A percentile compares a stretch with the other conserved stretches of the same genome.
These are phyloP conservation scores for Penicillium pancosmium DNA, from an alignment of 495 filamentous ascomycete genomes.

Conservation along the genomic window DNA sequence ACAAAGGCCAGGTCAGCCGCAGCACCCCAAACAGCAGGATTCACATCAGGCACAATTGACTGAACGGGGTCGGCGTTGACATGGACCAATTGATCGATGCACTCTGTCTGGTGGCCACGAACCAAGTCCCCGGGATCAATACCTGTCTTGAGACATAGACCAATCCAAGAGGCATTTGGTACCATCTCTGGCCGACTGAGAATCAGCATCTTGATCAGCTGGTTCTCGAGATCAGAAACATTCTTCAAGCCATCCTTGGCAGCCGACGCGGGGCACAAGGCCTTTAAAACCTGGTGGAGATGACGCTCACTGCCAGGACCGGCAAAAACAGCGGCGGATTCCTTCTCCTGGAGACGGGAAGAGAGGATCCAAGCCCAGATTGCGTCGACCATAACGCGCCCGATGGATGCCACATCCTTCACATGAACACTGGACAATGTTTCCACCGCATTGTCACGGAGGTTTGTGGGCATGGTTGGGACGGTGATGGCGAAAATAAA, in stretches of 20 bases:
- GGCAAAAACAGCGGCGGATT: conserved; percentile 68
- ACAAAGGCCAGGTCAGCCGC: conserved; percentile 93
- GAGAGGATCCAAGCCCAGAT: conserved; percentile 82
- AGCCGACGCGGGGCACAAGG: conserved; percentile 63
- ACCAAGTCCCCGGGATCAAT: conserved; percentile 83
- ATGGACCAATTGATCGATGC: conserved; percentile 47
- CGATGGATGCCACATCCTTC: conserved; percentile 54
- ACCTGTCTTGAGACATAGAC: conserved; percentile 73
- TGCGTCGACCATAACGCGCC: conserved; percentile 63
- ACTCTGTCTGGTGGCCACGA: conserved; percentile 48
- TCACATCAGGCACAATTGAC: conserved; percentile 49
- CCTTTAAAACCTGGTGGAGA: conserved; percentile 66
- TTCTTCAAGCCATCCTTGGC: conserved; percentile 37
- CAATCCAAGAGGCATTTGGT: conserved; percentile 83
- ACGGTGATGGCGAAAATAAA: conserved; percentile 78
- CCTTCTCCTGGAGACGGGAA: conserved; percentile 69
- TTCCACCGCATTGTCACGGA: conserved; percentile 60
- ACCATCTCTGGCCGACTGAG: conserved; percentile 78
- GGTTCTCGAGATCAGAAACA: conserved; percentile 52
- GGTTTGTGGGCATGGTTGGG: conserved; percentile 53
- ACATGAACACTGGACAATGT: conserved; percentile 62
- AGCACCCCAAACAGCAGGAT: conserved; percentile 72
- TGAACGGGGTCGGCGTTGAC: conserved; percentile 45
- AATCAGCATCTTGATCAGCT: conserved; percentile 75
- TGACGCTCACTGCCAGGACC: conserved; percentile 59